These are phyloP conservation scores for Blastobotrys chiropterorum DNA, from an alignment of 805 yeast genomes.

Conservation along the genomic window DNA sequence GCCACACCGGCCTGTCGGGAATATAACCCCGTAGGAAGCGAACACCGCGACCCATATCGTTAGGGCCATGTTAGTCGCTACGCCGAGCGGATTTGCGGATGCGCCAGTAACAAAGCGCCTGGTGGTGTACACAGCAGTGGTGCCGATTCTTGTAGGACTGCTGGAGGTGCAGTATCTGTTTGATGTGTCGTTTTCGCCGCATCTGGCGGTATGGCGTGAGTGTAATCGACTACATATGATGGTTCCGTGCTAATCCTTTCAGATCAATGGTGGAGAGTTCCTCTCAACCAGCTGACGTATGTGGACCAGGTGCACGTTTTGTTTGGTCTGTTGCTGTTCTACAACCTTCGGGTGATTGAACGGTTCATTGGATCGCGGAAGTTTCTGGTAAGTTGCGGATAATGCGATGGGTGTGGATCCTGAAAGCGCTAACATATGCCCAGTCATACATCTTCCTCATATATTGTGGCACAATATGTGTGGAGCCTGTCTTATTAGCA, in stretches of 20 bases:
- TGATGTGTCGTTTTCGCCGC: conserved; percentile 31
- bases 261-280: conserved; percentile 33
- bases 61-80: conserved; percentile 28
- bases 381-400: conserved; percentile 23
- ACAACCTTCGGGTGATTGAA: conserved; percentile 36
- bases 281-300: conserved; percentile 27
- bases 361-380: conserved; percentile 35
- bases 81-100: conserved; percentile 34
- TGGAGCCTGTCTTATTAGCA: conserved; percentile 19
- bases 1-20: not conserved
- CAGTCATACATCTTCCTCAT: conserved; percentile 24
- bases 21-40: not conserved
- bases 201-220: conserved; percentile 29
- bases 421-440: not conserved
- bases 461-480: conserved; percentile 15
- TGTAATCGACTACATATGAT: conserved; percentile 7
- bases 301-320: conserved; percentile 34
- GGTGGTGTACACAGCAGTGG: conserved; percentile 20
- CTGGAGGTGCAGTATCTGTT: conserved; percentile 33
- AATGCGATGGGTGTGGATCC: no score
- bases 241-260: no score
- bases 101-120: conserved; percentile 33
- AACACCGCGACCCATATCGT: not conserved
- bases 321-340: conserved; percentile 31
- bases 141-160: conserved; percentile 33